Conservation (phyloP, 192 early-diverging fungal genomes). For the Coemansia sp. region DNA sequence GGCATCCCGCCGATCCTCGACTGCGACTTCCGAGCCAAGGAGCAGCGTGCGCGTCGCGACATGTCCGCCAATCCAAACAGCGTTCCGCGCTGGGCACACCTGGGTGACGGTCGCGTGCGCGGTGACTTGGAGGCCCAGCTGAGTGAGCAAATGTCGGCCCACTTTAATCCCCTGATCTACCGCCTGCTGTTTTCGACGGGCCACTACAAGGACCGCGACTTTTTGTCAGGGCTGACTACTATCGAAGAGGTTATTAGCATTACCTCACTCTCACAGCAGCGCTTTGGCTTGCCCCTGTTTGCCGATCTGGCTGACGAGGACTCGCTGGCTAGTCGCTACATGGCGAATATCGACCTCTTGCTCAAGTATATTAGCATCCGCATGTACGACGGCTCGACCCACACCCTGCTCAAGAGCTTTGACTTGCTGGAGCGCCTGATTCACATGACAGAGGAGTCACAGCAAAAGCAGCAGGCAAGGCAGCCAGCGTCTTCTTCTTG, state of each 20-base stretch:
- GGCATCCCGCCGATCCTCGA: conserved; percentile 62
- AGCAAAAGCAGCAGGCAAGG: conserved; percentile 39
- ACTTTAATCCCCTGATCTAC: conserved; percentile 63
- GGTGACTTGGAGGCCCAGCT: conserved; percentile 54
- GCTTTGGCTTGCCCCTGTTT: conserved; percentile 38
- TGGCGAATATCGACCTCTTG: conserved; percentile 76
- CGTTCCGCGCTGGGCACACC: conserved; percentile 56
- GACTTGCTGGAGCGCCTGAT: conserved; percentile 79
- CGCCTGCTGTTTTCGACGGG: conserved; percentile 72
- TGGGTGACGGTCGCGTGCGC: conserved; percentile 39
- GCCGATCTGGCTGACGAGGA: conserved; percentile 37
- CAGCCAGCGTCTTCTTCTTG: conserved; percentile 30
- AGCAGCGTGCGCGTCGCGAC: conserved; percentile 69
- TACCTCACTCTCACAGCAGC: conserved; percentile 41
- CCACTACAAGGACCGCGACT: conserved; percentile 87
- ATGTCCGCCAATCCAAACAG: conserved; percentile 67
- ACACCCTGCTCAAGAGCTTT: conserved; percentile 79
- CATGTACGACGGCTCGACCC: conserved; percentile 91
- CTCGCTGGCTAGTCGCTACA: conserved; percentile 62
- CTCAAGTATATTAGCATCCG: conserved; percentile 87
- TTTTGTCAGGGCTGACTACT: conserved; percentile 63
- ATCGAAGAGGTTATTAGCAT: conserved; percentile 69
- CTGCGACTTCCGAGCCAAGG: conserved; percentile 67
- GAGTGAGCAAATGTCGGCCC: conserved; percentile 60
- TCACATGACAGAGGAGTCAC: conserved; percentile 62